Percentiles rank a stretch among this genome's conserved stretches.
Conservation (phyloP, 129 eudicot genomes). For the Flaveria sonorensis region DNA sequence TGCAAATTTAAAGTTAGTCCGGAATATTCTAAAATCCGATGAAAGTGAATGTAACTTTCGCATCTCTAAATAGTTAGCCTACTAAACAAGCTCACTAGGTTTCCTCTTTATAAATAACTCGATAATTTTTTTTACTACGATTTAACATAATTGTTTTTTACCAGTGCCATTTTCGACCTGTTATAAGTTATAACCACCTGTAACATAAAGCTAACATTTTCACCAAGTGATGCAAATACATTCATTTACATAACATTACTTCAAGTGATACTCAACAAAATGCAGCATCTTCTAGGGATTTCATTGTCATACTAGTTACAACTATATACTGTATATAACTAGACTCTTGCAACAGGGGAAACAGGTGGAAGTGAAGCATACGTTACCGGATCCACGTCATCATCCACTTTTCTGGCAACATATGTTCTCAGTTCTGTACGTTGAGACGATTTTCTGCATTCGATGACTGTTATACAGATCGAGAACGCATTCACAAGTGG, state of each 20-base stretch:
- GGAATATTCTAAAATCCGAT: no score
- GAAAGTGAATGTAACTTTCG: no score
- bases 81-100: no score
- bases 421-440: conserved; percentile 32
- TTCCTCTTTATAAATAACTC: no score
- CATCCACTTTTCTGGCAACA: conserved; percentile 31
- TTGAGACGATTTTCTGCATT: conserved; percentile 46
- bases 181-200: not conserved
- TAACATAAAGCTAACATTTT: conserved; percentile 3
- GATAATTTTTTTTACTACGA: no score
- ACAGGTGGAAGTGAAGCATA: conserved; percentile 38
- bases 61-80: no score
- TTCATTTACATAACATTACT: conserved; percentile 9
- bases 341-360: conserved; percentile 37
- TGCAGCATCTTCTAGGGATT: conserved; percentile 13
- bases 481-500: conserved; percentile 73
- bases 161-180: no score
- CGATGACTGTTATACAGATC: conserved; percentile 55
- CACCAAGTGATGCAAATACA: not conserved
- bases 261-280: conserved; percentile 5
- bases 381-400: conserved; percentile 39
- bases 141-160: no score
- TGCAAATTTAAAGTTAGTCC: no score
- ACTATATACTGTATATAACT: conserved; percentile 25
- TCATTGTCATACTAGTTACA: conserved; percentile 12